Base-by-base conservation (phyloP, 352 stramenopile species). In the Globisporangium cylindrosporum region DNA sequence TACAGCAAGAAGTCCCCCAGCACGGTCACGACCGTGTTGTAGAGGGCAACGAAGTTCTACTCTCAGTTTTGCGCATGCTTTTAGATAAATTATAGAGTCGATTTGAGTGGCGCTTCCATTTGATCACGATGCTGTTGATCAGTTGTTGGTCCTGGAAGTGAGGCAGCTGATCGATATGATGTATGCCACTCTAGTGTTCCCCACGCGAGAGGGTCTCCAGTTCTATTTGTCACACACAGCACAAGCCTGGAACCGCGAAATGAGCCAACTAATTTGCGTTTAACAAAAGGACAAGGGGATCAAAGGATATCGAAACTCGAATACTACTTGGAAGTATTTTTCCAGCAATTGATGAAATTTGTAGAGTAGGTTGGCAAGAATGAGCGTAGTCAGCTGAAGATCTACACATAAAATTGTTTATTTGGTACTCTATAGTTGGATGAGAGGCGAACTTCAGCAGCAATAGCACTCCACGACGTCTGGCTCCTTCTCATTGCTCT, bases 1-100 rank as follows among this genome's bases (percentile, higher is more conserved):
- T 51, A 51, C 43, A 51, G 43, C 43, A 51, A 51, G 43, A 51
- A 51, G 43, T 51, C 43, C 43, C 43, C 43, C 43, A 51, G 43
- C 43, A 51, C 43, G 7, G 43, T 51, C 18, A 51, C 43, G 18
- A 51, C 43, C 5, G 43, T 22, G 43, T 22, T 51, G 18, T 51
- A 51, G 43, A 22, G 18, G 43, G 38, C n/a, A 49, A n/a, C 41
- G 2, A 18, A 20, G 4, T 49, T 18, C 41, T n/a, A 20, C 2
- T 20, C n/a, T 9, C 34, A 49, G 41, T 49, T 49, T 49, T 49
- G 41, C 15, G 41, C 12, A 49, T 49, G 43, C 5, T 51, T 51
- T 51, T 51, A 6, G 18, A 22, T 51, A 51, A 51, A 51, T 51
- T 51, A 51, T 51, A 51, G 43, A 51, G 43, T 51, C 15, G 18